Percentiles rank a stretch among this genome's conserved stretches.
phyloP scores from a whole-genome alignment of 2,329 filamentous ascomycete genomes.

The Zasmidium angulare region DNA sequence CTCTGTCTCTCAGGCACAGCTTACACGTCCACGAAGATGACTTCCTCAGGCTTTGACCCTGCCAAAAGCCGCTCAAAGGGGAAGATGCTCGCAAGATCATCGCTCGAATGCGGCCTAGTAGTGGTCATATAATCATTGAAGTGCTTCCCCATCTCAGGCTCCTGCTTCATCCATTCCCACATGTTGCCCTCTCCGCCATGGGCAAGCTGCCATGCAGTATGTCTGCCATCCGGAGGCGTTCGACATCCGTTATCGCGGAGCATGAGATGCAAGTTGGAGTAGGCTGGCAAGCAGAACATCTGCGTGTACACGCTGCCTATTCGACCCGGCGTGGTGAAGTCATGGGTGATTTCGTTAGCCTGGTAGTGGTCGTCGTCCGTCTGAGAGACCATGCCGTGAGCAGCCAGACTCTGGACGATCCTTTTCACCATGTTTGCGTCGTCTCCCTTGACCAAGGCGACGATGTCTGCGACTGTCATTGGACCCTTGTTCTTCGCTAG shows the following conservation, averaged over 20 bases:
- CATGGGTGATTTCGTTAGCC: not conserved
- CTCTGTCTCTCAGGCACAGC: not conserved
- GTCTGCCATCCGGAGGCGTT: not conserved
- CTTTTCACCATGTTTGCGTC: not conserved
- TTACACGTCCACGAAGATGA: constrained; percentile 5
- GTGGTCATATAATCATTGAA: constrained; percentile 3
- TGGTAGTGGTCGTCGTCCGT: not conserved
- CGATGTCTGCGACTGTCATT: not conserved
- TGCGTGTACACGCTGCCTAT: not conserved
- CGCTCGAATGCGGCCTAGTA: not conserved
- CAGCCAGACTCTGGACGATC: not conserved
- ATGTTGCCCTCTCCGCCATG: not conserved
- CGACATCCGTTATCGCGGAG: not conserved
- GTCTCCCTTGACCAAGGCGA: not conserved
- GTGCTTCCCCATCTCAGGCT: not conserved
- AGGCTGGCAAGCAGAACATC: not conserved
- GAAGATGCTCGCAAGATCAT: not conserved
- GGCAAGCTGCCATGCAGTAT: not conserved
- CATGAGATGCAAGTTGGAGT: not conserved
- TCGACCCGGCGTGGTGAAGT: not conserved
- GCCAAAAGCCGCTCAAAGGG: not conserved
- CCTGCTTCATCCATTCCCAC: not conserved
- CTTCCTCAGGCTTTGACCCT: not conserved
- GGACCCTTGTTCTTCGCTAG: not conserved
- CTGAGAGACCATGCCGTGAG: constrained; percentile 1